Base-by-base conservation (phyloP, 2,329 filamentous ascomycete genomes). In the Cordyceps cateniannulata region DNA sequence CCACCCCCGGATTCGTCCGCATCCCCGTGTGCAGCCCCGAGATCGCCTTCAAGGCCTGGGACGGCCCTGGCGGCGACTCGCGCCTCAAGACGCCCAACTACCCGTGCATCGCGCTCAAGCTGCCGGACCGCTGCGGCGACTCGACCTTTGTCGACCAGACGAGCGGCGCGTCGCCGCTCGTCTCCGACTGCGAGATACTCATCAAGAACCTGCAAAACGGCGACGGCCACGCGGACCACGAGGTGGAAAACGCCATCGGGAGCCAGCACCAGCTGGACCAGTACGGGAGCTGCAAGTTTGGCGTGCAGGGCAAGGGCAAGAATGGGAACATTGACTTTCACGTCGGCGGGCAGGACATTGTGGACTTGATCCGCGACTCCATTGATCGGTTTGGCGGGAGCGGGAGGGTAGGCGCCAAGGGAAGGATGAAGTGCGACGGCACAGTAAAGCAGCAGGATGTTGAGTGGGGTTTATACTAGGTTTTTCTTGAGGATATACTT, bases 321-420 rank as follows among this genome's bases (percentile, higher is more conserved):
- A 58, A 65, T 48, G 73, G 72, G 29, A 69, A 70, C 55, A 62
- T 69, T 27, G 32, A 68, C 25, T 75, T 72, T 62, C 61, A 68
- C n/a, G 63, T 73, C 12, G 69, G 72, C 57, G 71, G 67, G 18
- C 71, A 75, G 66, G 72, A 76, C 60, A 65, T 74, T 44, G 67
- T 75, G 49, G 71, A 75, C 59, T 63, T 74, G 47, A 72, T 75
- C 61, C 68, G 65, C 42, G 65, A 71, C 3, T 62, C 71, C 0
- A 63, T 75, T 25, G 62, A 61, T 1, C 58, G 62, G 47, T 76
- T 70, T 65, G 70, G 69, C 7, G 62, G 66, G 7, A 60, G 53
- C 49, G 72, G 71, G 35, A 67, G 63, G 63, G 65, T 76, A 7
- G 73, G 71, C 12, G 69, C 71, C 52, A 74, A 70, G 66, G 74